Conservation (phyloP, 75 land plant species). For the Selaginella tamariscina region DNA sequence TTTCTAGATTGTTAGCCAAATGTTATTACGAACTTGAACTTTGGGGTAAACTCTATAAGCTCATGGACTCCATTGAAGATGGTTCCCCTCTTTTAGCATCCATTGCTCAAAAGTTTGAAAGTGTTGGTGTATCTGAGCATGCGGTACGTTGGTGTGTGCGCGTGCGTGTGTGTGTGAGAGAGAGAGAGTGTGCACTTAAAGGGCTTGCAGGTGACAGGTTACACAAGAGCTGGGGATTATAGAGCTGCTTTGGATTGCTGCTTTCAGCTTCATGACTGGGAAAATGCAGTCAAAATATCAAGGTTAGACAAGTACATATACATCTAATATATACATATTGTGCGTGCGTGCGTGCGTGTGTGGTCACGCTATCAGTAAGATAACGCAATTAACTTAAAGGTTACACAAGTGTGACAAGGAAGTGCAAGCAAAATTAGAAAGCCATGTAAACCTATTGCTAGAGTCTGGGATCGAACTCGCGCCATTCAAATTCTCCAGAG, state of each 20-base stretch:
- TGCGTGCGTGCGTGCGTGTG: no score
- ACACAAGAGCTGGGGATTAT: conserved; percentile 19
- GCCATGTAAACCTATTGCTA: conserved; percentile 14
- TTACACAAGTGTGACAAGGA: conserved; percentile 16
- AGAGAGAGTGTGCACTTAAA: no score
- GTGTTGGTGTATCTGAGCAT: conserved; percentile 28
- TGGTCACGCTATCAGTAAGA: no score
- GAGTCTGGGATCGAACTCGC: conserved; percentile 19
- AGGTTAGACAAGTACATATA: no score
- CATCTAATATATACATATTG: no score
- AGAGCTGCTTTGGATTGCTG: conserved; percentile 24
- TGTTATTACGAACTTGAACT: conserved; percentile 26
- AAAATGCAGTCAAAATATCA: conserved; percentile 22
- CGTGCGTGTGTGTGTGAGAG: no score
- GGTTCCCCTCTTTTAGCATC: conserved; percentile 27
- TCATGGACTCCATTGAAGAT: conserved; percentile 14
- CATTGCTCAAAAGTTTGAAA: conserved; percentile 25
- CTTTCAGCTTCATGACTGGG: conserved; percentile 31
- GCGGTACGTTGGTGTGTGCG: no score
- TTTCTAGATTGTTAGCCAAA: conserved; percentile 20
- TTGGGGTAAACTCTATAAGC: conserved; percentile 21
- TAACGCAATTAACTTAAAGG: no score
- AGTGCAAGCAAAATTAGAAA: conserved; percentile 13
- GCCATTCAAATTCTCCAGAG: conserved; percentile 21
- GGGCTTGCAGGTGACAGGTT: conserved; percentile 26